Conservation (phyloP, 768 basidiomycete species). For the Tricholoma flavovirens region DNA sequence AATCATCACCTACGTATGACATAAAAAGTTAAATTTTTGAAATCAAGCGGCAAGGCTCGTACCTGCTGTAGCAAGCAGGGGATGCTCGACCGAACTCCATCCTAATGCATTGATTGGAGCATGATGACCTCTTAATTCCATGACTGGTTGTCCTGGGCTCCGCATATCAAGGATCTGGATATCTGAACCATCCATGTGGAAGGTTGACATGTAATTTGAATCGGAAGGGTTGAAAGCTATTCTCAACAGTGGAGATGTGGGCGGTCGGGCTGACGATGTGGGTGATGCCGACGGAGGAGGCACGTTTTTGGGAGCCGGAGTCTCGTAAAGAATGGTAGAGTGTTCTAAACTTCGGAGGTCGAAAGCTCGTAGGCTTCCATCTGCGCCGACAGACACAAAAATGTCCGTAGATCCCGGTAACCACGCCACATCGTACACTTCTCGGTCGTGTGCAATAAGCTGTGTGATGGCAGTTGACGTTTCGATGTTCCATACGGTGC, state of each 20-base stretch:
- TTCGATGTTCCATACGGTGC: constrained; percentile 98
- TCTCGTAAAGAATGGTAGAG: constrained; percentile 97
- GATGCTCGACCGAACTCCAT: constrained; percentile 83
- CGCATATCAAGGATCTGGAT: constrained; percentile 96
- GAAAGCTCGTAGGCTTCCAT: constrained; percentile 93
- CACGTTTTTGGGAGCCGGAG: constrained; percentile 70
- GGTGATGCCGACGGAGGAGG: constrained; percentile 53
- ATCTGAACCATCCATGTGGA: constrained; percentile 88
- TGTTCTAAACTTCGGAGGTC: constrained; percentile 95
- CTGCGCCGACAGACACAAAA: constrained; percentile 97
- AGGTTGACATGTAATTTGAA: constrained; percentile 95
- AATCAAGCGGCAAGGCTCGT: constrained; percentile 19
- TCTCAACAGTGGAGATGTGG: constrained; percentile 75
- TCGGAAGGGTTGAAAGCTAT: constrained; percentile 89
- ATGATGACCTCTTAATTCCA: constrained; percentile 83
- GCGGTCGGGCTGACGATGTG: constrained; percentile 58
- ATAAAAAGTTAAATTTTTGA: constrained; percentile 3
- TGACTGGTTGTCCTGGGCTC: constrained; percentile 90
- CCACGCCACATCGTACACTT: constrained; percentile 99
- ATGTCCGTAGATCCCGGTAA: constrained; percentile 92
- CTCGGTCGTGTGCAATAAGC: constrained; percentile 93
- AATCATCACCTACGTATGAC: constrained; percentile 73
- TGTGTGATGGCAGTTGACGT: constrained; percentile 92
- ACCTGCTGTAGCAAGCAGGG: constrained; percentile 86
- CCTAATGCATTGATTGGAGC: constrained; percentile 81